Percentiles rank a stretch among this genome's conserved stretches.
These are phyloP conservation scores for Fonsecaea erecta DNA, from an alignment of 2,329 filamentous ascomycete species.

Conservation along the genomic window DNA sequence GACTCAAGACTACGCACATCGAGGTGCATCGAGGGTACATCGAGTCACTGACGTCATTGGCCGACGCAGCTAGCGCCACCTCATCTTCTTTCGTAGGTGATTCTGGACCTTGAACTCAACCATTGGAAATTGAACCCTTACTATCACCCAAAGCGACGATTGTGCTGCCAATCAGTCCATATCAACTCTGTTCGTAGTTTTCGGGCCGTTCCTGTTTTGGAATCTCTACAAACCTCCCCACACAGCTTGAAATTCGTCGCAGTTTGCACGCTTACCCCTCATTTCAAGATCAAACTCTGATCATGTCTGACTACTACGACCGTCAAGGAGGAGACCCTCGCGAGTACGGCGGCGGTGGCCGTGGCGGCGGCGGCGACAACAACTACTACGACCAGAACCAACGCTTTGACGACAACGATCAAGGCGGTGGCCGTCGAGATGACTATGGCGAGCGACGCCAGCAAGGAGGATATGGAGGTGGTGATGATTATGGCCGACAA, in stretches of 20 bases:
- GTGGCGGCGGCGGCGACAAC: slow-evolving; percentile 30
- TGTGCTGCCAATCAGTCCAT: neutral
- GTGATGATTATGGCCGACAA: slow-evolving; percentile 23
- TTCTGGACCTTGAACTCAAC: neutral
- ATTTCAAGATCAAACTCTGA: neutral
- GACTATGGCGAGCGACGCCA: slow-evolving; percentile 28
- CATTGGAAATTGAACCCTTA: neutral
- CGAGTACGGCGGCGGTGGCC: slow-evolving; percentile 32
- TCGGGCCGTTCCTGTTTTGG: neutral
- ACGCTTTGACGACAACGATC: slow-evolving; percentile 27
- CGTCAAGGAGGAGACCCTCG: slow-evolving; percentile 31
- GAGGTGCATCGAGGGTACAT: neutral
- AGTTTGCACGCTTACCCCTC: neutral
- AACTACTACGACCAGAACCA: slow-evolving; percentile 35
- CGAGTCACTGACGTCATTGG: neutral
- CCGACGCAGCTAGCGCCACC: neutral
- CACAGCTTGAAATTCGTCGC: neutral
- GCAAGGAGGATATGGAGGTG: slow-evolving; percentile 22
- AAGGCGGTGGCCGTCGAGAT: slow-evolving; percentile 27
- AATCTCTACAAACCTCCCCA: neutral
- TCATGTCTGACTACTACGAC: slow-evolving; percentile 33
- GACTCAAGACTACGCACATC: too few species aligned
- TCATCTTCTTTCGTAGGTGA: too few species aligned
- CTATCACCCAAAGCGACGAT: neutral
- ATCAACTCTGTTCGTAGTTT: neutral